Base-by-base conservation (phyloP, 2,329 filamentous ascomycete species). In the Cladosporium sp. region DNA sequence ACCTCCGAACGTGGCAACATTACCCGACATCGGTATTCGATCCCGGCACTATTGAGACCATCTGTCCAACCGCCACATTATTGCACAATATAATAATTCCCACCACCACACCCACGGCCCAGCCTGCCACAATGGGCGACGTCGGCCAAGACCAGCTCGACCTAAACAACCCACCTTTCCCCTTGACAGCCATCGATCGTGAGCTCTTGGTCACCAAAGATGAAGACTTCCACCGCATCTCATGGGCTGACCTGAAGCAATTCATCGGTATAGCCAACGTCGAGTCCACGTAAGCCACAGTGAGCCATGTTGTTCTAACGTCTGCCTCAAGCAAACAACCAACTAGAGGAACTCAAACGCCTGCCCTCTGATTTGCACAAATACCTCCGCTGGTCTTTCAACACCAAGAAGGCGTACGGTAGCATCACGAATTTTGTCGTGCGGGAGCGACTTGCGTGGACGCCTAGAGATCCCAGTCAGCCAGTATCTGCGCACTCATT, bases 321-420 rank as follows among this genome's bases (percentile, higher is more conserved):
- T 44, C 12, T 50, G 40, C 35, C 49, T 59, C 49, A 65, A 75
- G 75, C 78, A 21, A 78, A 79, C 44, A 84, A 86, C 71, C 79
- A 82, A 66, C 84, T 89, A 64, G 82, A 83, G 67, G 76, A 82
- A 37, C 78, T 89, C 12, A 86, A 85, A 72, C 84, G 87, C 69
- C 83, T 82, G 74, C 87, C 87, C 26, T 86, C 84, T 67, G 83
- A 86, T 69, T 78, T 88, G 18, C 80, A 80, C 72, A 82, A 83
- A 62, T 89, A 89, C 72, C 80, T 88, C n/a, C 79, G 80, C 35
- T 89, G 86, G 86, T 83, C 83, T 3, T 76, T 78, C 49, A 76
- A 82, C 40, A 84, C 82, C 49, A 87, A 87, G 70, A 73, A 76
- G n/a, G 72, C 80, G 46, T 86, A 86, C 73, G 85, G 85, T 60